A percentile compares a stretch with the other conserved stretches of the same genome.
These are phyloP conservation scores for Chloranthus sessilifolius DNA, from an alignment of 164 flowering plant genomes.

Conservation along the genomic window DNA sequence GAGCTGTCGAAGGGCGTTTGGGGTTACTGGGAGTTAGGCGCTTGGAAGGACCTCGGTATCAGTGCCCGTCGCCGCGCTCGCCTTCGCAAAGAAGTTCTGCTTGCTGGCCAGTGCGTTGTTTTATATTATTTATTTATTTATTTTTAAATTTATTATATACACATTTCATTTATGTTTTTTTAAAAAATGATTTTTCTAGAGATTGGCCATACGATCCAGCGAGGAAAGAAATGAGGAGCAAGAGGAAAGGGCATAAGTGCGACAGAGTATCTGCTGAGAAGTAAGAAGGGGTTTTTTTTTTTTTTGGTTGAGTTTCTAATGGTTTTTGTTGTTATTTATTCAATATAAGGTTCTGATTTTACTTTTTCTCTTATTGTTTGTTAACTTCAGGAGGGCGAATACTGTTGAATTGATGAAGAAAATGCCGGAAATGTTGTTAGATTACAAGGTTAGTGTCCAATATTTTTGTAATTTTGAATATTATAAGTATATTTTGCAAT, in stretches of 20 bases:
- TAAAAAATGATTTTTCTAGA: conserved; percentile 8
- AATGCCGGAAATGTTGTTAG: conserved; percentile 82
- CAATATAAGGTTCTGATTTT: not conserved
- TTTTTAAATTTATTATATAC: not conserved
- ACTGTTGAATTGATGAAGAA: conserved; percentile 82
- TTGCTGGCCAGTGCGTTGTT: conserved; percentile 44
- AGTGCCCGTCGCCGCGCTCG: conserved; percentile 79
- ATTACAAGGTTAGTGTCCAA: conserved; percentile 35
- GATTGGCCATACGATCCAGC: conserved; percentile 91
- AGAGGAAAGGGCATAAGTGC: conserved; percentile 83
- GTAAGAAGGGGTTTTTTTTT: conserved; percentile 19
- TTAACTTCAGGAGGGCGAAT: conserved; percentile 33
- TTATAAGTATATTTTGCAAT: too few species aligned
- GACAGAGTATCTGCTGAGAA: conserved; percentile 81
- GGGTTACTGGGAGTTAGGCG: conserved; percentile 93
- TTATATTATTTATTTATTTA: not conserved
- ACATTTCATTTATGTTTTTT: too few species aligned
- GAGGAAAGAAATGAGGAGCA: conserved; percentile 74
- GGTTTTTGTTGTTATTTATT: not conserved
- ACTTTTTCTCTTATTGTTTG: not conserved
- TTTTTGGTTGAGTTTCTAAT: too few species aligned
- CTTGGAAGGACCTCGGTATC: conserved; percentile 76
- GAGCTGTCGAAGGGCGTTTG: conserved; percentile 87
- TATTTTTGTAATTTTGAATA: too few species aligned
- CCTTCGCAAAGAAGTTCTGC: conserved; percentile 82